Conservation (phyloP, 192 early-diverging fungal genomes). For the Backusella sp. region DNA sequence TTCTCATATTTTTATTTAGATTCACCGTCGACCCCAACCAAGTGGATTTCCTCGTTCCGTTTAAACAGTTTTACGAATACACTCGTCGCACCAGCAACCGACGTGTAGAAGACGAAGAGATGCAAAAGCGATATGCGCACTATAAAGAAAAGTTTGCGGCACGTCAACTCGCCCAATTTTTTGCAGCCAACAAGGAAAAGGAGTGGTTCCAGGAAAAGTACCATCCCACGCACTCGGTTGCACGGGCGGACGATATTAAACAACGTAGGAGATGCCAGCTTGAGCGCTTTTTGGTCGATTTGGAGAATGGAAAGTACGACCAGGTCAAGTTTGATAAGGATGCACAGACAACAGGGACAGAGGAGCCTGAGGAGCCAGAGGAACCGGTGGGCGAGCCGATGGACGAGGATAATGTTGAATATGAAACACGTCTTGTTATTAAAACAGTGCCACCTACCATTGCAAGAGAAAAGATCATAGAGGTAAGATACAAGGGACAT, state of each 20-base stretch:
- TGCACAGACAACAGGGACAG: constrained; percentile 4
- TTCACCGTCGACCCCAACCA: constrained; percentile 68
- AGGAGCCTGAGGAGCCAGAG: constrained; percentile 3
- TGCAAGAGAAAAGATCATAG: constrained; percentile 58
- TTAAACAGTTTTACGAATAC: constrained; percentile 74
- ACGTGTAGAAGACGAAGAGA: constrained; percentile 73
- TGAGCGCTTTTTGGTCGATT: constrained; percentile 58
- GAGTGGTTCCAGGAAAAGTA: constrained; percentile 96
- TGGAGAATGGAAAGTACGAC: constrained; percentile 75
- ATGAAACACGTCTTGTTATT: constrained; percentile 65
- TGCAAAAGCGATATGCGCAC: constrained; percentile 72
- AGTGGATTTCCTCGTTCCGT: constrained; percentile 73
- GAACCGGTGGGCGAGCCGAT: constrained; percentile 14
- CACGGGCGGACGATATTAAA: constrained; percentile 49
- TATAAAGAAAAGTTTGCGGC: constrained; percentile 80
- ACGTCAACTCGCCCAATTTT: constrained; percentile 71
- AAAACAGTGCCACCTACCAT: constrained; percentile 76
- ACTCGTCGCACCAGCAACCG: constrained; percentile 57
- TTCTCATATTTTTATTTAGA: background rate
- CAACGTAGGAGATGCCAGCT: constrained; percentile 55
- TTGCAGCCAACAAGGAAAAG: constrained; percentile 70
- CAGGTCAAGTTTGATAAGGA: constrained; percentile 55
- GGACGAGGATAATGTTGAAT: constrained; percentile 21
- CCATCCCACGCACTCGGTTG: constrained; percentile 69
- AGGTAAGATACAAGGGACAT: constrained; percentile 44